A percentile compares a stretch with the other conserved stretches of the same genome.
phyloP scores from a whole-genome alignment of 2,329 filamentous ascomycete species.

The Microcera coccophila region DNA sequence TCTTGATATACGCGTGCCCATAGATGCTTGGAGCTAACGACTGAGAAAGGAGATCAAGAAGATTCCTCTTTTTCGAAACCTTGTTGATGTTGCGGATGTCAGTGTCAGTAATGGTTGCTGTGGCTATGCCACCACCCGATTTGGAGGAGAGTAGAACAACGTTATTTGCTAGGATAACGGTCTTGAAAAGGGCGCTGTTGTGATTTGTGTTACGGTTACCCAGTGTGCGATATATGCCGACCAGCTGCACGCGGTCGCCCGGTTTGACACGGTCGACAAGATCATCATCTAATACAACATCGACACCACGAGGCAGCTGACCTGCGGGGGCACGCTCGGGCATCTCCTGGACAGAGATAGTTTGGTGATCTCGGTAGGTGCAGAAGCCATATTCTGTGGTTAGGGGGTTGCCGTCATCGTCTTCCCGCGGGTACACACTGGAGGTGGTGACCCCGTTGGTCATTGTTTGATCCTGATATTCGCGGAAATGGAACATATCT shows the following conservation, averaged over 20 bases:
- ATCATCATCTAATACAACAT: conserved; percentile 95
- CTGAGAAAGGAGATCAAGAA: conserved; percentile 89
- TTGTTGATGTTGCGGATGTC: conserved; percentile 99
- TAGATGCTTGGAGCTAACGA: conserved; percentile 95
- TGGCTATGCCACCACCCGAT: conserved; percentile 87
- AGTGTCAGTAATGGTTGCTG: conserved; percentile 88
- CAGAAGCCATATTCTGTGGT: conserved; percentile 95
- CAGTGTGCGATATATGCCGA: conserved; percentile 91
- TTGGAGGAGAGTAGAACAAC: conserved; percentile 93
- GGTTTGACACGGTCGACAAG: conserved; percentile 93
- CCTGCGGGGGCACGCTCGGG: conserved; percentile 92
- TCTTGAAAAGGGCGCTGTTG: conserved; percentile 92
- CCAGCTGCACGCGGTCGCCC: conserved; percentile 90
- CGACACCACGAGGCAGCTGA: conserved; percentile 89
- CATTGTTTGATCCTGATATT: conserved; percentile 97
- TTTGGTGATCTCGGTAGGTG: conserved; percentile 94
- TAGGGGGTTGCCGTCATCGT: conserved; percentile 87
- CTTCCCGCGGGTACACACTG: conserved; percentile 90
- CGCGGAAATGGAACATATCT: conserved; percentile 80
- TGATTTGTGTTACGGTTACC: conserved; percentile 90
- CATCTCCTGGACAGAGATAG: conserved; percentile 98
- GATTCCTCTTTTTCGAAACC: conserved; percentile 86
- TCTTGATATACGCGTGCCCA: conserved; percentile 96
- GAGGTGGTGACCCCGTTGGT: conserved; percentile 83
- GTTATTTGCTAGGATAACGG: conserved; percentile 89